A percentile compares a stretch with the other conserved stretches of the same genome.
phyloP scores from a whole-genome alignment of 495 filamentous ascomycete genomes.

The Penicillium waksmanii region DNA sequence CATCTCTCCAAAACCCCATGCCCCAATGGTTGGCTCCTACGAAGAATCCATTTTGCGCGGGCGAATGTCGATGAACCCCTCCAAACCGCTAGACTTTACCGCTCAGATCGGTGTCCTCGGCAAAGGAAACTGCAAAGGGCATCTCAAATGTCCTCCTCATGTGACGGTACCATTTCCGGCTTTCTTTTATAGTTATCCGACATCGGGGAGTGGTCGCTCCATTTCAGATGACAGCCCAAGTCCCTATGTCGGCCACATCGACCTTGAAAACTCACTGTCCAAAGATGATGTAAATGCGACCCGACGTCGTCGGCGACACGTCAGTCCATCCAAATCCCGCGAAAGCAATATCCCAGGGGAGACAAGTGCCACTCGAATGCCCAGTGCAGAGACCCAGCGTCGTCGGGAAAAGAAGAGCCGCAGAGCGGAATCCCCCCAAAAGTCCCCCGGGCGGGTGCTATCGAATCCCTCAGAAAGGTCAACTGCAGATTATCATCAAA shows the following conservation, averaged over 20 bases:
- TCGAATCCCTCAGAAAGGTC: constrained; percentile 91
- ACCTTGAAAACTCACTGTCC: constrained; percentile 78
- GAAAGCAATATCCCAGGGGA: constrained; percentile 20
- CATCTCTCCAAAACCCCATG: constrained; percentile 75
- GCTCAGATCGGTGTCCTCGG: constrained; percentile 96
- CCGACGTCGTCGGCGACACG: constrained; percentile 47
- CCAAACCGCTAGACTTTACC: constrained; percentile 88
- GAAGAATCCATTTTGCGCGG: constrained; percentile 95
- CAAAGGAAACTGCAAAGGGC: constrained; percentile 85
- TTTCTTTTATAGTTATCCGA: constrained; percentile 92
- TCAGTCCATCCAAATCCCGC: constrained; percentile 45
- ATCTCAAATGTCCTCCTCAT: constrained; percentile 85
- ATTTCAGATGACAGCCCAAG: constrained; percentile 82
- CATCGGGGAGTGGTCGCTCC: constrained; percentile 61
- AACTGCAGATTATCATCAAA: constrained; percentile 96
- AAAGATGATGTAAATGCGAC: constrained; percentile 48
- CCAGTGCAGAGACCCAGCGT: constrained; percentile 31
- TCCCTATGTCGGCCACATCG: constrained; percentile 93
- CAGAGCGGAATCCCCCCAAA: constrained; percentile 68
- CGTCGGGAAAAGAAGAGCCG: constrained; percentile 57
- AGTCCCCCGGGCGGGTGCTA: constrained; percentile 84
- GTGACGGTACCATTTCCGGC: constrained; percentile 93
- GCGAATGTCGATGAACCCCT: constrained; percentile 96
- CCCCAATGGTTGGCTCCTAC: constrained; percentile 96
- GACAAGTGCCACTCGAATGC: constrained; percentile 10